Evolutionary conservation across 257 asterid species (phyloP).

Genomic region (Solanum paucissectum): DNA sequence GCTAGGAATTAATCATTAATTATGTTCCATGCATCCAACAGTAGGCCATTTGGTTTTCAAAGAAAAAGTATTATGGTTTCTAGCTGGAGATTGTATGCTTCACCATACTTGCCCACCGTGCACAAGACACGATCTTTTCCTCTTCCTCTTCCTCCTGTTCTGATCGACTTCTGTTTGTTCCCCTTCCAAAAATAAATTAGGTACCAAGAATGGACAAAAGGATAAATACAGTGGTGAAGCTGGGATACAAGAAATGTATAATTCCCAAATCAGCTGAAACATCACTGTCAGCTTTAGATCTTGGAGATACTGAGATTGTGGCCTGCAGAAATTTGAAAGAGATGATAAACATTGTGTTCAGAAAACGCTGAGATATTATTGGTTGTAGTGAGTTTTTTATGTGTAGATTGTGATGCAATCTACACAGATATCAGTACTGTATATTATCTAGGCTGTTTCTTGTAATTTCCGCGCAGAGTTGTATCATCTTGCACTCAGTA

Average conservation of each 20-base stretch:
- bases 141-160: neutral
- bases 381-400: neutral
- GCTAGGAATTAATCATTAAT: neutral
- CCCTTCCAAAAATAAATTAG: conserved; percentile 13
- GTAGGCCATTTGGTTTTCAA: neutral
- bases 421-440: neutral
- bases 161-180: neutral
- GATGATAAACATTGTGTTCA: conserved; percentile 72
- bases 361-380: conserved; percentile 2
- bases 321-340: conserved; percentile 73
- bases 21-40: neutral
- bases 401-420: neutral
- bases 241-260: conserved; percentile 76
- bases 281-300: conserved; percentile 23
- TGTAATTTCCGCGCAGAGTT: neutral
- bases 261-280: conserved; percentile 56
- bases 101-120: neutral
- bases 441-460: neutral
- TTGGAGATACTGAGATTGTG: conserved; percentile 46
- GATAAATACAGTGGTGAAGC: conserved; percentile 56
- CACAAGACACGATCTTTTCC: neutral
- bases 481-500: neutral
- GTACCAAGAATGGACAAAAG: conserved; percentile 86
- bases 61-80: neutral
- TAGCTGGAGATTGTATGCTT: neutral